Base-by-base conservation (phyloP, 2,329 filamentous ascomycete species). In the Fusarium coicis region DNA sequence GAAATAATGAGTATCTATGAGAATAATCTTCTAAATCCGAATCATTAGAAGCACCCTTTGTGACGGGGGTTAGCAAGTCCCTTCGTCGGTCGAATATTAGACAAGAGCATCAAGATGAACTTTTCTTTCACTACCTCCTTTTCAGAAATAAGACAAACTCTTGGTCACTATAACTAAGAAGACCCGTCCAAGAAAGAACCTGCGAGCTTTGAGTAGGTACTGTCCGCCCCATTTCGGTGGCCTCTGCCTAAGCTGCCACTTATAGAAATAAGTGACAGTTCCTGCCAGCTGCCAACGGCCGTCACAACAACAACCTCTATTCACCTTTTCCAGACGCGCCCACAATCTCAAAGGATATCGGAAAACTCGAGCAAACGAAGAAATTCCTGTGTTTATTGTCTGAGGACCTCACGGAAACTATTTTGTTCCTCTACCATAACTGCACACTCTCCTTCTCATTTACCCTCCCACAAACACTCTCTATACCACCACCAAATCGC, bases 221-320 rank as follows among this genome's bases (percentile, higher is more conserved):
- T 49, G 12, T 39, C n/a, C 8, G 12, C 15, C 14, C 19, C 36
- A 28, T 37, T 39, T 40, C 37, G 42, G 34, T 37, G 28, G 54
- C 7, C 10, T 23, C 42, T n/a, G n/a, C n/a, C n/a, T 37, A 14
- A 21, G 23, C 32, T 59, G 15, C 23, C 37, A 52, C 43, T 52
- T 54, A 36, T 54, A 32, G 44, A 21, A 42, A n/a, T 21, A 40
- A 58, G 63, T 56, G 57, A 37, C 63, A 73, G 58, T 59, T 64
- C 58, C 55, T 44, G 63, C 58, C 71, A 73, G 63, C 63, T 74
- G 71, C 43, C 67, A 58, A 61, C 58, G 37, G 67, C 71, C 23
- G 67, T 36, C 52, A 23, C 26, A 53, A 49, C 36, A 43, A 15
- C 40, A 5, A 37, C 50, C 10, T 18, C 11, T 14, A 37, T 58